Evolutionary conservation across 2,329 filamentous ascomycete genomes (phyloP), one percentile per base, ranked within the genome.

Genomic region (Pestalotiopsis sp.): DNA sequence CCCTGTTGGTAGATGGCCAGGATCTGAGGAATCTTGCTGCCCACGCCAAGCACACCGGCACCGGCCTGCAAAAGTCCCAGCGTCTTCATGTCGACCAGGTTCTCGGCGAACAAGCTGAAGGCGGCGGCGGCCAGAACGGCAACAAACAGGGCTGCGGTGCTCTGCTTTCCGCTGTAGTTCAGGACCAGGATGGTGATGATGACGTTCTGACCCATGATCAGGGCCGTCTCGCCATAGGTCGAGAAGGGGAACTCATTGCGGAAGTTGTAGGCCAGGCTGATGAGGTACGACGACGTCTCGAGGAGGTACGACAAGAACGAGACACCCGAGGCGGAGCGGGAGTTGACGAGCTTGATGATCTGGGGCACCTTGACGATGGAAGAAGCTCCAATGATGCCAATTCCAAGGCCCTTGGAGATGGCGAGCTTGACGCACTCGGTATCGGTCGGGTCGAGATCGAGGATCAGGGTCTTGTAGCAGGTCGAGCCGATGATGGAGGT

Each of bases 281-380:
- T 97, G 75, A 98, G 87, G 83, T 97, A 95, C 69, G 92, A 90
- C 68, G 89, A 87, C 9, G 94, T 98, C 85, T 99, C 96, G 79
- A 99, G 93, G 41, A 96, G 86, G 84, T 98, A 98, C 39, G 93
- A 92, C 59, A 97, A 87, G 83, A 98, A 97, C 63, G 91, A 94
- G 70, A 99, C 88, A 74, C 96, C 96, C 59, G 90, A 89, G 36
- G 94, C 90, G 64, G 94, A 97, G 76, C 90, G 89, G 62, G 93
- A 94, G 77, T 87, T 86, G 76, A 96, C 82, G 65, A 99, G 90
- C 85, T 99, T 99, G 80, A 98, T 81, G 78, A 99, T 95, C 85
- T 99, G 96, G 0, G 96, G 96, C 31, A 99, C 90, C 84, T 99
- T 99, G 85, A 99, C 95, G 75, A 98, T 90, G 67, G 93, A 91